Evolutionary conservation across 2,329 filamentous ascomycete genomes (phyloP).

Genomic region (Paradendryphiella salina): DNA sequence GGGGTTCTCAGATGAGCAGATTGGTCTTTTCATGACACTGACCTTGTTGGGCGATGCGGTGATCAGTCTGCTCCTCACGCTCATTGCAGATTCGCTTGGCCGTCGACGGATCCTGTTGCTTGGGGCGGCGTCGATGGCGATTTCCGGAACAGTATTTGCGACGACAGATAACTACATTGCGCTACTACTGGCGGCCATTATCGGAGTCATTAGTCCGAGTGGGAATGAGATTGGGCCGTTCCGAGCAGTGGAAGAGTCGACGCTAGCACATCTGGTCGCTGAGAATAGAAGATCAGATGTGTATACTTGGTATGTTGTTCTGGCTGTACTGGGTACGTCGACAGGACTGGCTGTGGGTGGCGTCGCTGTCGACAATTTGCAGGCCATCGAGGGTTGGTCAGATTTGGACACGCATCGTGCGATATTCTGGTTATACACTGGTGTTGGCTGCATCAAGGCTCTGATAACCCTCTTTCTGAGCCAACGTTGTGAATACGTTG

Average conservation of each 20-base stretch:
- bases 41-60: slow-evolving; percentile 47
- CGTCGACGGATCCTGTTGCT: slow-evolving; percentile 40
- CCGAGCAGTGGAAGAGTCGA: slow-evolving; percentile 47
- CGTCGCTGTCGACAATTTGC: slow-evolving; percentile 42
- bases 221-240: slow-evolving; percentile 50
- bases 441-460: slow-evolving; percentile 47
- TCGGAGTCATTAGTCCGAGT: slow-evolving; percentile 47
- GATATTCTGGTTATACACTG: slow-evolving; percentile 51
- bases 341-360: slow-evolving; percentile 44
- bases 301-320: slow-evolving; percentile 48
- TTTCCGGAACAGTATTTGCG: slow-evolving; percentile 44
- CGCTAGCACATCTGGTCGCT: slow-evolving; percentile 41
- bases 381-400: slow-evolving; percentile 40
- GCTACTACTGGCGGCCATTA: slow-evolving; percentile 41
- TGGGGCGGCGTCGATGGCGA: slow-evolving; percentile 42
- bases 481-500: slow-evolving; percentile 41
- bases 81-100: slow-evolving; percentile 44
- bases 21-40: slow-evolving; percentile 49
- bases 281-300: slow-evolving; percentile 41
- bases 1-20: slow-evolving; percentile 42
- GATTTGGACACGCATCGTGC: slow-evolving; percentile 46
- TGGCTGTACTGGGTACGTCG: slow-evolving; percentile 45
- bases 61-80: slow-evolving; percentile 44
- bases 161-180: slow-evolving; percentile 36
- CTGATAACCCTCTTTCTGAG: slow-evolving; percentile 48